Base-by-base conservation (phyloP, 495 filamentous ascomycete species). In the Bryoglossum gracile region DNA sequence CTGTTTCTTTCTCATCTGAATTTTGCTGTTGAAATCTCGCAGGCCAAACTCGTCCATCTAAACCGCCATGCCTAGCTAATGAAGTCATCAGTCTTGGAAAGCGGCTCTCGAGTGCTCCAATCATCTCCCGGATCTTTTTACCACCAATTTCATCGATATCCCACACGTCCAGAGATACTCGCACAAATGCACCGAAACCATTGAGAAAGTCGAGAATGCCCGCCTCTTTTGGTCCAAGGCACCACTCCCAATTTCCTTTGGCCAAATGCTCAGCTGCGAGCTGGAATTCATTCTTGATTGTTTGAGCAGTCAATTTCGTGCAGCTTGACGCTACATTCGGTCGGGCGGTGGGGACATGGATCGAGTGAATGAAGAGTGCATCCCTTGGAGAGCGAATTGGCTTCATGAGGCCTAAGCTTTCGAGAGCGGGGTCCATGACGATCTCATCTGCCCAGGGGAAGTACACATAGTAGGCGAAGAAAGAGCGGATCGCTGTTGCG, bases 1-100 rank as follows among this genome's bases (percentile, higher is more conserved):
- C 48, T 13, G 22, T 26, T 5, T 46, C 41, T 14, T 57, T 40
- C 8, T 23, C 35, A 32, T 50, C 24, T 5, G n/a, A 16, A 14
- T 48, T 16, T 4, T 9, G 9, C 2, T 43, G 30, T 70, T 62
- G 41, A 40, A 81, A 82, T 10, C 76, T 61, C 19, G 64, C 72
- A 9, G 78, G 78, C 78, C 78, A 82, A 18, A 80, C 74, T 24
- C 75, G 67, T 10, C 68, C 70, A 37, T 73, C 56, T 19, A 80
- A 32, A 9, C 49, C 49, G 16, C 14, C 13, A n/a, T 39, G 13
- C 11, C 42, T 19, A 4, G 41, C 49, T 3, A 52, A 39, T 9
- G 9, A 32, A 13, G 43, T 39, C 11, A 52, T 19, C 3, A 52
- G 26, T 33, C 49, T 46, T 3, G 42, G 18, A 34, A 66, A 73